Conservation (phyloP, 805 yeast species). For the Teunomyces stri region DNA sequence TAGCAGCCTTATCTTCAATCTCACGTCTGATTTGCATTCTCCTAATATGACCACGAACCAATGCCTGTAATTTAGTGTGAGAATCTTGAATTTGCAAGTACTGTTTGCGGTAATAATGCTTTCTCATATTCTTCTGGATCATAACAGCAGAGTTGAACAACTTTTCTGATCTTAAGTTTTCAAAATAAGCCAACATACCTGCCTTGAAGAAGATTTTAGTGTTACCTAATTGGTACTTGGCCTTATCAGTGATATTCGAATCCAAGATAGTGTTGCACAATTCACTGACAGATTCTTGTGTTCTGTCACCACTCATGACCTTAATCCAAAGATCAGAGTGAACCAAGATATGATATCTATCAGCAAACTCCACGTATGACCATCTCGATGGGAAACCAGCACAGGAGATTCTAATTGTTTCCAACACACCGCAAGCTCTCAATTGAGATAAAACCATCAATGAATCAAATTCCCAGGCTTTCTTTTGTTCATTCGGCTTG, state of each 20-base stretch:
- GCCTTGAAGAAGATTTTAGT: conserved; percentile 95
- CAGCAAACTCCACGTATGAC: conserved; percentile 90
- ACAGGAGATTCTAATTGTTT: conserved; percentile 93
- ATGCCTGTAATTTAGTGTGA: conserved; percentile 55
- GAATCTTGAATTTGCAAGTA: conserved; percentile 56
- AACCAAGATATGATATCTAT: conserved; percentile 80
- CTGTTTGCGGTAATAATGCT: conserved; percentile 57
- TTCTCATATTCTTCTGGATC: conserved; percentile 81
- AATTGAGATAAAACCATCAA: conserved; percentile 92
- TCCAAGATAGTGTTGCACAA: conserved; percentile 68
- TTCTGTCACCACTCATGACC: conserved; percentile 50
- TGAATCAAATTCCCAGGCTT: conserved; percentile 94
- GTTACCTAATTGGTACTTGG: conserved; percentile 84
- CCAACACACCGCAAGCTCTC: conserved; percentile 98
- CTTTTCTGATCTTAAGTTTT: conserved; percentile 78
- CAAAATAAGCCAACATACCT: conserved; percentile 91
- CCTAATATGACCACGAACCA: conserved; percentile 59
- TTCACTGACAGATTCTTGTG: conserved; percentile 56
- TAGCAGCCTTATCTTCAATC: conserved; percentile 60
- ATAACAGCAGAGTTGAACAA: conserved; percentile 73
- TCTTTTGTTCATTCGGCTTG: conserved; percentile 91
- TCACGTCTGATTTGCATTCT: conserved; percentile 57
- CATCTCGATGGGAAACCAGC: conserved; percentile 98
- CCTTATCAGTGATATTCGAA: conserved; percentile 59
- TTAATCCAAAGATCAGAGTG: conserved; percentile 67